These are phyloP conservation scores for Neonectria magnoliae DNA, from an alignment of 2,329 filamentous ascomycete species.

Conservation along the genomic window DNA sequence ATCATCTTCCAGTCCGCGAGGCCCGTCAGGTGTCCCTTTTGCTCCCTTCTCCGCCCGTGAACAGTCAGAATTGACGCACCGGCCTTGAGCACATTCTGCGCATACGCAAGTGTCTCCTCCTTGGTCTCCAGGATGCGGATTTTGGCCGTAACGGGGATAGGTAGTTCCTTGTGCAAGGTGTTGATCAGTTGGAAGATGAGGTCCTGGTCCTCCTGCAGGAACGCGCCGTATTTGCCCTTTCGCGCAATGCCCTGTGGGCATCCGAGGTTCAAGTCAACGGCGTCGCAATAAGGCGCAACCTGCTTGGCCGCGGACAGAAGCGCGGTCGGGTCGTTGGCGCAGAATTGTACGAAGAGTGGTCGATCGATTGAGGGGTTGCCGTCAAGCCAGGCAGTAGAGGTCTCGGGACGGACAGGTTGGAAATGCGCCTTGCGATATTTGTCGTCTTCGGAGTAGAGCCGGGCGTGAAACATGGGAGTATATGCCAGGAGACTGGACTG, in stretches of 20 bases:
- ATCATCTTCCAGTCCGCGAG: slow-evolving; percentile 92
- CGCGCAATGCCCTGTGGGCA: slow-evolving; percentile 96
- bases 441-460: slow-evolving; percentile 80
- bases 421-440: slow-evolving; percentile 85
- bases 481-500: slow-evolving; percentile 81
- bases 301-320: slow-evolving; percentile 81
- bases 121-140: slow-evolving; percentile 88
- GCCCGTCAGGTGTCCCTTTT: slow-evolving; percentile 96
- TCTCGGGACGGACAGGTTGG: slow-evolving; percentile 66
- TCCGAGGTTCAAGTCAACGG: slow-evolving; percentile 93
- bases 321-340: slow-evolving; percentile 85
- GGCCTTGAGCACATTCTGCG: slow-evolving; percentile 83
- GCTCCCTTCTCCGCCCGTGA: slow-evolving; percentile 87
- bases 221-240: slow-evolving; percentile 91
- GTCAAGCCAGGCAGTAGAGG: slow-evolving; percentile 72
- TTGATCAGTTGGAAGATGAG: slow-evolving; percentile 85
- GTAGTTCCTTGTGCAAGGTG: slow-evolving; percentile 79
- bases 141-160: slow-evolving; percentile 92
- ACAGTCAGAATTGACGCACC: slow-evolving; percentile 95
- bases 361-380: slow-evolving; percentile 87
- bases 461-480: slow-evolving; percentile 95
- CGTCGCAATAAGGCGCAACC: slow-evolving; percentile 90
- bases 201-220: slow-evolving; percentile 91
- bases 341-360: slow-evolving; percentile 96
- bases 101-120: slow-evolving; percentile 89